phyloP scores from a whole-genome alignment of 75 land plant species.

The Gnetum montanum region DNA sequence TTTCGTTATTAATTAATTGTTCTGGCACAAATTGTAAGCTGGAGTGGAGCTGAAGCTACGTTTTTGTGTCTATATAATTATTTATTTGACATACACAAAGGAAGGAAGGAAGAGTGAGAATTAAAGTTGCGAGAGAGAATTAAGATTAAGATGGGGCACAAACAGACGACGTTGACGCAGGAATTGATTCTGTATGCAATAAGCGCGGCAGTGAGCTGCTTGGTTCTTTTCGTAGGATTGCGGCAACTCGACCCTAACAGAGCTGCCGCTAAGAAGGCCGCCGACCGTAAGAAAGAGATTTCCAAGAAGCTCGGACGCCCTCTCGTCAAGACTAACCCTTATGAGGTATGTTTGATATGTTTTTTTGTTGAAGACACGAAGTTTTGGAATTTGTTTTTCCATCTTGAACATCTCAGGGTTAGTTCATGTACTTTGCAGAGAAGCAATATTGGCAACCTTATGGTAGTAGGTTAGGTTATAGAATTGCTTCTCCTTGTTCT shows the following conservation, averaged over 20 bases:
- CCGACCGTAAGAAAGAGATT: constrained; percentile 91
- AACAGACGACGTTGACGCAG: constrained; percentile 52
- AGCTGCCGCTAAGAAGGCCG: constrained; percentile 71
- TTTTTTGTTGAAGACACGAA: background rate
- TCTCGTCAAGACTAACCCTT: constrained; percentile 68
- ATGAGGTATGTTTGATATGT: constrained; percentile 49
- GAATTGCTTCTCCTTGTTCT: too few relatives aligned
- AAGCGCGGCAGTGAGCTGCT: constrained; percentile 80
- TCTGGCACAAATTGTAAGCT: too few relatives aligned
- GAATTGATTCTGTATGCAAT: constrained; percentile 74
- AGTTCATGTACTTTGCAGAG: too few relatives aligned
- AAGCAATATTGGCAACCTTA: too few relatives aligned
- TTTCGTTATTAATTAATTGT: too few relatives aligned
- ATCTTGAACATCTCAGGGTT: too few relatives aligned
- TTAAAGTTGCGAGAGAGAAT: background rate
- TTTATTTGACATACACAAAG: constrained; percentile 1
- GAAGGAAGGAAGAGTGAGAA: background rate
- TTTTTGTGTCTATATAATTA: too few relatives aligned
- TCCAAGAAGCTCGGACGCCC: constrained; percentile 92
- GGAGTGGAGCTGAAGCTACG: too few relatives aligned
- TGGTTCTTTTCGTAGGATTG: constrained; percentile 70
- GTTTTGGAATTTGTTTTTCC: too few relatives aligned
- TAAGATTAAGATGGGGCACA: background rate
- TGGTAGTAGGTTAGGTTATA: too few relatives aligned
- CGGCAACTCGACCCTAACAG: constrained; percentile 90